Percentiles rank a stretch among this genome's conserved stretches.
phyloP scores from a whole-genome alignment of 805 yeast genomes.

The Priceomyces carsonii region DNA sequence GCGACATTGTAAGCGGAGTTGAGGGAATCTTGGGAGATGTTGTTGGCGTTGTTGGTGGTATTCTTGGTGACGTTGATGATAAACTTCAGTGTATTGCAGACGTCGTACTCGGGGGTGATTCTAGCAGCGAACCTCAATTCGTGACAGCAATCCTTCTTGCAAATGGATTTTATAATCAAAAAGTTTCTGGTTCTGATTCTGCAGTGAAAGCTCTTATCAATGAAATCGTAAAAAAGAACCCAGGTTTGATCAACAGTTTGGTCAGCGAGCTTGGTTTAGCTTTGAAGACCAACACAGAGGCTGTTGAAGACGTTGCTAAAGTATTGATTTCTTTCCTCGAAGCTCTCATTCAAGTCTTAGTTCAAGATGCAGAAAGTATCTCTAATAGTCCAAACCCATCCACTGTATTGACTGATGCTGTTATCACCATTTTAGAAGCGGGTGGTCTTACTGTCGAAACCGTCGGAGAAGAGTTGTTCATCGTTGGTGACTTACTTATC shows the following conservation, averaged over 20 bases:
- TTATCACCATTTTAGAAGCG: neutral
- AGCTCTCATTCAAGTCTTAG: constrained; percentile 3
- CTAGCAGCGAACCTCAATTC: neutral
- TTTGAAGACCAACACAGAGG: constrained; percentile 4
- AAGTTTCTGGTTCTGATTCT: constrained; percentile 1
- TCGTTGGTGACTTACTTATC: constrained; percentile 4
- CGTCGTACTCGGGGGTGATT: constrained; percentile 6
- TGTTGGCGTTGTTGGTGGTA: constrained; percentile 1
- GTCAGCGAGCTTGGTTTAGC: constrained; percentile 7
- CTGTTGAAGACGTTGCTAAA: constrained; percentile 4
- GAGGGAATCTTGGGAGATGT: constrained; percentile 5
- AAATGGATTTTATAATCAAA: constrained; percentile 8
- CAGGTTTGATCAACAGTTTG: constrained; percentile 6
- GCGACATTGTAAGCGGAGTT: constrained; percentile 3
- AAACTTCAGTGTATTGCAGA: constrained; percentile 7
- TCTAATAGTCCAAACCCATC: constrained; percentile 1
- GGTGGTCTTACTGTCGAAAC: constrained; percentile 2
- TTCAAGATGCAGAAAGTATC: neutral
- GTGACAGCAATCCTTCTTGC: constrained; percentile 7
- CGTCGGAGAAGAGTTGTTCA: constrained; percentile 4
- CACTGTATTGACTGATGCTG: neutral
- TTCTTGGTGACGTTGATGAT: neutral
- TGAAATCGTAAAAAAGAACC: constrained; percentile 2
- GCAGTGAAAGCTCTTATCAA: constrained; percentile 1
- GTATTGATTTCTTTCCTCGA: constrained; percentile 4